A percentile compares a stretch with the other conserved stretches of the same genome.
phyloP scores from a whole-genome alignment of 352 stramenopile genomes.

The Phytophthora parvispora region DNA sequence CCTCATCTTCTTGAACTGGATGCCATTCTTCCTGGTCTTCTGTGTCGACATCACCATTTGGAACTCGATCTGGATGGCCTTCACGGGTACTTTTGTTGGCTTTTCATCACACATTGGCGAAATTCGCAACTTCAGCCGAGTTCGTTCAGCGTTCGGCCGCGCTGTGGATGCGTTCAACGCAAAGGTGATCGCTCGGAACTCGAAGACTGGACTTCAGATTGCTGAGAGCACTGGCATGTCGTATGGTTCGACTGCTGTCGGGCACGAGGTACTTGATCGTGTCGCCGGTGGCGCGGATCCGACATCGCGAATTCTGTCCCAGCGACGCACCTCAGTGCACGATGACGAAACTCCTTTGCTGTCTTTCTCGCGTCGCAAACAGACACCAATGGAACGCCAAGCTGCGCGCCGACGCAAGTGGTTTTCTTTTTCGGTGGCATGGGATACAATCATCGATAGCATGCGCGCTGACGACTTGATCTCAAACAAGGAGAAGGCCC shows the following conservation, averaged over 20 bases:
- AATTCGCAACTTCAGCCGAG: constrained; percentile 93
- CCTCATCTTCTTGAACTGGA: constrained; percentile 97
- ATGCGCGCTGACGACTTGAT: constrained; percentile 95
- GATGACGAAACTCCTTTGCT: constrained; percentile 84
- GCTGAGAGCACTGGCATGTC: constrained; percentile 41
- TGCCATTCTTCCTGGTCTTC: constrained; percentile 98
- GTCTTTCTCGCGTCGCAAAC: constrained; percentile 89
- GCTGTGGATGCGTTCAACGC: constrained; percentile 89
- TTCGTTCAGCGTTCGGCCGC: constrained; percentile 89
- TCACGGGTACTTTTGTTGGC: constrained; percentile 97
- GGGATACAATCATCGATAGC: constrained; percentile 98
- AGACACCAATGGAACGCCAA: constrained; percentile 82
- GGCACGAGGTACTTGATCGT: constrained; percentile 70
- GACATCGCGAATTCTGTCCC: constrained; percentile 35
- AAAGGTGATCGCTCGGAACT: constrained; percentile 85
- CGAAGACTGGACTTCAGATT: constrained; percentile 80
- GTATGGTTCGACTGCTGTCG: constrained; percentile 62
- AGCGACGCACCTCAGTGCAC: constrained; percentile 43
- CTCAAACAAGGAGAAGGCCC: constrained; percentile 86
- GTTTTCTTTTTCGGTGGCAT: constrained; percentile 98
- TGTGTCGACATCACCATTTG: constrained; percentile 99
- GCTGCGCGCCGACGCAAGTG: constrained; percentile 98
- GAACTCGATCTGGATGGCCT: constrained; percentile 98
- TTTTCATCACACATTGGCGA: constrained; percentile 98
- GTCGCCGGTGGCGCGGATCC: constrained; percentile 48